These are phyloP conservation scores for Chytriomyces sp. DNA, from an alignment of 192 early-diverging fungal genomes.

Conservation along the genomic window DNA sequence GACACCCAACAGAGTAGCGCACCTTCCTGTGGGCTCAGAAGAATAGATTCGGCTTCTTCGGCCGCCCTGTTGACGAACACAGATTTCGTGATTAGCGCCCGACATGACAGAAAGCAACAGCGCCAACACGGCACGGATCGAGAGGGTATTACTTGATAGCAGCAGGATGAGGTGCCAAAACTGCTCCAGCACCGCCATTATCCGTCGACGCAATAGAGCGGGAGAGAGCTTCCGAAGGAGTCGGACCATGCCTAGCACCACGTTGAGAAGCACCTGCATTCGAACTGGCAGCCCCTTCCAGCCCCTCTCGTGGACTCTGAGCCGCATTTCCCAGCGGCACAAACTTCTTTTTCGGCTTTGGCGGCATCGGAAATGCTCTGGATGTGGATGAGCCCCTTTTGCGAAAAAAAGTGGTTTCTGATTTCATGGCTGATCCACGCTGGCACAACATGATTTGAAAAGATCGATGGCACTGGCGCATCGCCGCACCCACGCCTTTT, in stretches of 20 bases:
- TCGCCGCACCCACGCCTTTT: not conserved
- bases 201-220: not conserved
- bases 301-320: not conserved
- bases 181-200: not conserved
- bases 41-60: not conserved
- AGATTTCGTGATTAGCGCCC: not conserved
- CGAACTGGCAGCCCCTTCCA: not conserved
- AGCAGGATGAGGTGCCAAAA: conserved; percentile 21
- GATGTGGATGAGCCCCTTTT: no score
- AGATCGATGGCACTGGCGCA: not conserved
- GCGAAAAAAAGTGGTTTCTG: not conserved
- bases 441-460: not conserved
- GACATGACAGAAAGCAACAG: not conserved
- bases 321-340: conserved; percentile 14
- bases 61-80: conserved; percentile 10
- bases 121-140: not conserved
- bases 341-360: conserved; percentile 30
- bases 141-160: conserved; percentile 8
- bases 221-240: not conserved
- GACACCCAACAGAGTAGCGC: not conserved
- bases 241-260: not conserved
- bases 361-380: not conserved
- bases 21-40: not conserved
- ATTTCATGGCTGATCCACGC: not conserved
- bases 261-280: not conserved